These are phyloP conservation scores for Coprinellus aureogranulatus DNA, from an alignment of 768 basidiomycete genomes.

Conservation along the genomic window DNA sequence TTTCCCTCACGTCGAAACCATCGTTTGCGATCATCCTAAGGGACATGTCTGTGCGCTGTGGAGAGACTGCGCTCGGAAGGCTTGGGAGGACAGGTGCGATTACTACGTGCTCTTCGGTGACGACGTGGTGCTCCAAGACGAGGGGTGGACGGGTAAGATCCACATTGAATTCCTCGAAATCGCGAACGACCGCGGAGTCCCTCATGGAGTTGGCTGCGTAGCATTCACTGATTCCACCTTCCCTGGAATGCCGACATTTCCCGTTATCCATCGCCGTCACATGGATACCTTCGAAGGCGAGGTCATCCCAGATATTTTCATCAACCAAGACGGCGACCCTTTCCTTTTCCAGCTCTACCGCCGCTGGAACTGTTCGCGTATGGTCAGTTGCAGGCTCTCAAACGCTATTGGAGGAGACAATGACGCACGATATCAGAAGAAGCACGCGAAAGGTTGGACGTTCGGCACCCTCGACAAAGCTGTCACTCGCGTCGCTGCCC, in stretches of 20 bases:
- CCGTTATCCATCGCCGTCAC: conserved; percentile 53
- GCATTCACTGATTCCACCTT: conserved; percentile 55
- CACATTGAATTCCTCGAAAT: conserved; percentile 38
- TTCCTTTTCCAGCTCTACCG: conserved; percentile 62
- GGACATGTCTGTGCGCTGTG: conserved; percentile 56
- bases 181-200: conserved; percentile 25
- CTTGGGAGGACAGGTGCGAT: conserved; percentile 47
- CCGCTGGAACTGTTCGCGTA: conserved; percentile 48
- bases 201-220: conserved; percentile 54
- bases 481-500: conserved; percentile 22
- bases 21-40: conserved; percentile 37
- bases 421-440: conserved; percentile 47
- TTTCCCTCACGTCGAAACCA: conserved; percentile 32
- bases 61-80: conserved; percentile 46
- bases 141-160: conserved; percentile 49
- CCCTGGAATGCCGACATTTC: conserved; percentile 63
- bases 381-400: conserved; percentile 41
- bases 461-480: conserved; percentile 44
- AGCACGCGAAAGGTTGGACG: conserved; percentile 46
- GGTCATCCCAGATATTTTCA: conserved; percentile 49
- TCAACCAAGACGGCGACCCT: conserved; percentile 60
- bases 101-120: conserved; percentile 57
- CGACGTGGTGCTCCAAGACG: conserved; percentile 47
- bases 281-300: conserved; percentile 52
- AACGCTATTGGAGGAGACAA: conserved; percentile 47